phyloP scores from a whole-genome alignment of 2,329 filamentous ascomycete genomes.

The Diaporthe sp. region DNA sequence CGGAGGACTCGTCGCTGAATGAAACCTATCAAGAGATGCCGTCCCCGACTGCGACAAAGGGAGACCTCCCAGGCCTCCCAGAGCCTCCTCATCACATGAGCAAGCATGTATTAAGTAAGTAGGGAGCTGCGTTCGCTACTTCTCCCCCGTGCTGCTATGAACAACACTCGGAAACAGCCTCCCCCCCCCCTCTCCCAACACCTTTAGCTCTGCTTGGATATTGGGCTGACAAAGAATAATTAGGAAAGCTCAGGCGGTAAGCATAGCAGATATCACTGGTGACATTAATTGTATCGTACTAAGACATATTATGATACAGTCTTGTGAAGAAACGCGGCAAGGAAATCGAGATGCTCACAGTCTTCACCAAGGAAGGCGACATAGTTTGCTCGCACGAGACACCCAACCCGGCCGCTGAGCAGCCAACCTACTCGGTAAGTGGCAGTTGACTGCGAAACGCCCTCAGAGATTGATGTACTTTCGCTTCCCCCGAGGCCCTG shows the following conservation, averaged over 20 bases:
- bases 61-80: neutral
- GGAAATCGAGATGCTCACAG: neutral
- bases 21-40: neutral
- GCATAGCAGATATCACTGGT: neutral
- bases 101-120: neutral
- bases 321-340: neutral
- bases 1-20: neutral
- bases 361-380: slow-evolving; percentile 12
- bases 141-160: neutral
- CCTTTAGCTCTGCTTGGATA: neutral
- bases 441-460: too few species aligned
- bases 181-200: too few species aligned
- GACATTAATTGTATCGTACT: neutral
- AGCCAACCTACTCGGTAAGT: neutral
- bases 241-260: slow-evolving; percentile 7
- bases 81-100: neutral
- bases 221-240: neutral
- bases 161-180: neutral
- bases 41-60: neutral
- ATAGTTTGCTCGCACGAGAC: slow-evolving; percentile 8
- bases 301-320: neutral
- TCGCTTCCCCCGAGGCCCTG: neutral
- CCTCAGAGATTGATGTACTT: neutral
- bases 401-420: neutral
- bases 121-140: too few species aligned